These are phyloP conservation scores for Nemania bipapillata DNA, from an alignment of 2,329 filamentous ascomycete species.

Conservation along the genomic window DNA sequence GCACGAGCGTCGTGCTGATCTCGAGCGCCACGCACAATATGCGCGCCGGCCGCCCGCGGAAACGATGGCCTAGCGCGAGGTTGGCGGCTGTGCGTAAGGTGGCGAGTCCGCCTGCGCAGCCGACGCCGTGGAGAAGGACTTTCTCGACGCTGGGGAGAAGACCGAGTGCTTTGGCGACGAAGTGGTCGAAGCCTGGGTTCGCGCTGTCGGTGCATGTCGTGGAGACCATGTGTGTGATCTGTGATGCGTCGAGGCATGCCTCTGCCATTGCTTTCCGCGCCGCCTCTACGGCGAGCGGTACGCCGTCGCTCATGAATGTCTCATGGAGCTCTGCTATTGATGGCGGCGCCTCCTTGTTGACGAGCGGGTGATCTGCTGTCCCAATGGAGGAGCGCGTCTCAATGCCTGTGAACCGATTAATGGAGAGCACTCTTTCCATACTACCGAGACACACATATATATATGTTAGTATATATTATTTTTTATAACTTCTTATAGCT, in stretches of 20 bases:
- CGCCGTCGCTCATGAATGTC: constrained; percentile 66
- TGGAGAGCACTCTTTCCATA: constrained; percentile 70
- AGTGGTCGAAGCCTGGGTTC: constrained; percentile 76
- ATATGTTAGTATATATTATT: background rate
- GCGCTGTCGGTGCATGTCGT: constrained; percentile 76
- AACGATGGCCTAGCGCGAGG: constrained; percentile 70
- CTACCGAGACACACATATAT: constrained; percentile 51
- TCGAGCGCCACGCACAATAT: constrained; percentile 74
- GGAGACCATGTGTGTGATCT: constrained; percentile 74
- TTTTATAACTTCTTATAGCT: background rate
- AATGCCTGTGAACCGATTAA: constrained; percentile 73
- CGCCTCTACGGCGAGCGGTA: constrained; percentile 67
- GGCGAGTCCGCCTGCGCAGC: constrained; percentile 72
- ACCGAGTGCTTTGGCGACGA: constrained; percentile 68
- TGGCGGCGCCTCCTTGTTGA: constrained; percentile 65
- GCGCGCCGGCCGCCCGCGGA: constrained; percentile 68
- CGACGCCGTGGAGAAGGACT: constrained; percentile 72
- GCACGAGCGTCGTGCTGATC: constrained; percentile 68
- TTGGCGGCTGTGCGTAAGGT: constrained; percentile 72
- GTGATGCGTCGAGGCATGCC: constrained; percentile 60
- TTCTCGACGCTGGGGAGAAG: constrained; percentile 70
- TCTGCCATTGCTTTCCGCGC: constrained; percentile 66
- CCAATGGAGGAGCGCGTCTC: constrained; percentile 71
- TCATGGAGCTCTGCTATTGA: constrained; percentile 66
- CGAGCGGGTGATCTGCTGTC: constrained; percentile 68